Evolutionary conservation across 352 stramenopile species (phyloP).

Genomic region (Sclerospora graminicola): DNA sequence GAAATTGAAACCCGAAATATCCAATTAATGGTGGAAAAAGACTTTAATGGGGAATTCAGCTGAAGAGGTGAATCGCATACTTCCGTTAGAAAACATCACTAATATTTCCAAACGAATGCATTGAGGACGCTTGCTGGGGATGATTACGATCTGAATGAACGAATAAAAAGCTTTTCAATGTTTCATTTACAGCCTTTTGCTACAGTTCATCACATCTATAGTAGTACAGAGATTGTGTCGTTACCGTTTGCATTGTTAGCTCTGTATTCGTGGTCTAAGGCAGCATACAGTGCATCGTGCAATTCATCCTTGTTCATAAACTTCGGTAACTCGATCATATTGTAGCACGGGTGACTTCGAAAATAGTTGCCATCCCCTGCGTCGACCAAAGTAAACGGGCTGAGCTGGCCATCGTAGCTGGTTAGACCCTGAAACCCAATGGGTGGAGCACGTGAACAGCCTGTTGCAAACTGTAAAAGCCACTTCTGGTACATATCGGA

Average conservation of each 20-base stretch:
- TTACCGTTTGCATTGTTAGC: conserved; percentile 1
- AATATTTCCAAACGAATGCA: no score
- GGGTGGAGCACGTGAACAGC: conserved; percentile 54
- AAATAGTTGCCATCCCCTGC: conserved; percentile 18
- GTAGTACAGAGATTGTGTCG: conserved; percentile 8
- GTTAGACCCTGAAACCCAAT: conserved; percentile 54
- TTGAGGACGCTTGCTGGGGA: no score
- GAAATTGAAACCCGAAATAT: conserved; percentile 41
- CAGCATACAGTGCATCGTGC: conserved; percentile 31
- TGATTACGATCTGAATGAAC: no score
- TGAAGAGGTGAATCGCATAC: conserved; percentile 33
- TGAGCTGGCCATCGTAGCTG: conserved; percentile 60
- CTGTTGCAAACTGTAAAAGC: conserved; percentile 75
- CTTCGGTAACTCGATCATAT: conserved; percentile 88
- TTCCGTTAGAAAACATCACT: no score
- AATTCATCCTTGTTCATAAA: conserved; percentile 81
- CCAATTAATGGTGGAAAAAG: conserved; percentile 39
- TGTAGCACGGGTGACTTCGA: conserved; percentile 53
- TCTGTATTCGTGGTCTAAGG: conserved; percentile 29
- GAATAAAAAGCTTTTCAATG: no score
- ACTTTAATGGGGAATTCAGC: conserved; percentile 30
- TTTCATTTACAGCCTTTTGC: no score
- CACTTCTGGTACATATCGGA: conserved; percentile 41
- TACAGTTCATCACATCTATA: conserved; percentile 19
- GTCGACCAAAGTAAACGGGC: conserved; percentile 44